phyloP scores from a whole-genome alignment of 2,329 filamentous ascomycete genomes.

The Hymenoscyphus fraxineus region DNA sequence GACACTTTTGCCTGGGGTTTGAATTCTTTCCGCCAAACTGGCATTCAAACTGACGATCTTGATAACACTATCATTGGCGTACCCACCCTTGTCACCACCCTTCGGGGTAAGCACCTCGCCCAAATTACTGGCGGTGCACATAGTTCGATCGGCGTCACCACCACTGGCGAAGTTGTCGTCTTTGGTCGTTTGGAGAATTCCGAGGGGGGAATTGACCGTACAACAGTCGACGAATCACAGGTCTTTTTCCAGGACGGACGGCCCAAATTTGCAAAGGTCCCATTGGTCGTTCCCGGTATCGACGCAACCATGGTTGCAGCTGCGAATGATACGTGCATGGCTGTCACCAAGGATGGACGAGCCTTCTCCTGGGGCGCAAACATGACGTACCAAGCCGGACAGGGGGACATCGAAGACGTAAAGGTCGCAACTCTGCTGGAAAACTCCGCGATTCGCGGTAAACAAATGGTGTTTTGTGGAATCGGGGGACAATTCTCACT shows the following conservation, averaged over 20 bases:
- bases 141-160: constrained; percentile 65
- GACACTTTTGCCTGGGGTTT: constrained; percentile 78
- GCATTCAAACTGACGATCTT: constrained; percentile 58
- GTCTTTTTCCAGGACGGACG: not conserved
- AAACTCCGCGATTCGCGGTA: constrained; percentile 74
- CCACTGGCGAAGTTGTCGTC: constrained; percentile 53
- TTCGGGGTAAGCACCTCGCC: constrained; percentile 61
- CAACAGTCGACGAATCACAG: constrained; percentile 31
- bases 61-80: constrained; percentile 69
- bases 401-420: constrained; percentile 72
- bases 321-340: constrained; percentile 70
- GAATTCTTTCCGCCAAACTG: constrained; percentile 83
- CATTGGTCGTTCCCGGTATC: constrained; percentile 52
- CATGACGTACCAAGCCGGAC: constrained; percentile 74
- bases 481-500: constrained; percentile 79
- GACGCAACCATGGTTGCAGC: constrained; percentile 59
- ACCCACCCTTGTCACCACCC: constrained; percentile 62
- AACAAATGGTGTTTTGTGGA: constrained; percentile 70
- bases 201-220: constrained; percentile 54
- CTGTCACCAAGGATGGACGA: constrained; percentile 62
- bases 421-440: constrained; percentile 75
- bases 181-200: constrained; percentile 57
- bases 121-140: constrained; percentile 71
- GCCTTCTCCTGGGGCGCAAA: constrained; percentile 79
- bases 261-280: constrained; percentile 37